Base-by-base conservation (phyloP, 495 filamentous ascomycete genomes). In the Ramalina peruviana region DNA sequence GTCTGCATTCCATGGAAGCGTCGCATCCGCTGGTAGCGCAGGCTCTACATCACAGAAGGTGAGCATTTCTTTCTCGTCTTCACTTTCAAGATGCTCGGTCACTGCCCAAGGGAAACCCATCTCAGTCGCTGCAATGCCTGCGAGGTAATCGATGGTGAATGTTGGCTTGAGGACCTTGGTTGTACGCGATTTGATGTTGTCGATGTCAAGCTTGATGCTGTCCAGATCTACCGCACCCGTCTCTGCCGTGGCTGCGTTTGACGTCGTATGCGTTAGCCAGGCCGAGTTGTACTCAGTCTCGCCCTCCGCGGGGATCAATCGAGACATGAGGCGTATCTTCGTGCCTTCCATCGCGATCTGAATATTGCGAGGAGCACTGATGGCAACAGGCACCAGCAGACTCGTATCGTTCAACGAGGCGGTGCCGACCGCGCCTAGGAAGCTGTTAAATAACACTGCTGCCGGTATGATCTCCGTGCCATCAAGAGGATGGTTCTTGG, bases 81-180 rank as follows among this genome's bases (percentile, higher is more conserved):
- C 15, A 37, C 62, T 66, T 3, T 63, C 68, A 39, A 59, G 58
- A 45, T 72, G 70, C 47, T 70, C 61, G 4, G 55, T 57, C 3
- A 72, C 62, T 5, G 50, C 52, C 70, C 70, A 73, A 20, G 70
- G 70, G 53, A 72, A 73, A 1, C 59, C 69, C 64, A 71, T 71
- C 7, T 48, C 62, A 6, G 63, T 42, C 9, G 71, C 68, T 26
- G 68, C 69, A 36, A 73, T 64, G 13, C 58, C 58, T 21, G 45
- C 53, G 10, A 72, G 64, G 54, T 69, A 72, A 20, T 70, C 57
- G 36, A 67, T 59, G 12, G 65, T 59, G 52, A 70, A 72, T 17
- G 37, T 59, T 12, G 48, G 19, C 6, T 20, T 41, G 26, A 66
- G 56, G 11, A 33, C 30, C 30, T 33, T 33, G 30, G 9, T 33